phyloP scores from a whole-genome alignment of 495 filamentous ascomycete genomes.

The Pyrenula aspistea region DNA sequence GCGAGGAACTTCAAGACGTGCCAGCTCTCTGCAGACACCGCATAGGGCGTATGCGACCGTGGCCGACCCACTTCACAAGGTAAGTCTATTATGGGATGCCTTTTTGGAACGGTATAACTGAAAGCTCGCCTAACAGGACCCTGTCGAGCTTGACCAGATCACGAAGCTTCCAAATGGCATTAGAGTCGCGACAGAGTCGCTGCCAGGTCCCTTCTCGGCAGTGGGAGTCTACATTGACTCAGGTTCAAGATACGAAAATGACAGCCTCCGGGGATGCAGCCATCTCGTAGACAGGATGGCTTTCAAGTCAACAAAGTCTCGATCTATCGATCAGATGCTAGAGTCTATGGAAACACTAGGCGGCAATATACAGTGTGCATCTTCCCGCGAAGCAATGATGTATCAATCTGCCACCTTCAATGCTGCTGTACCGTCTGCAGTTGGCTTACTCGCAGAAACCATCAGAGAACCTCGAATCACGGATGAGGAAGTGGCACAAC shows the following conservation, averaged over 20 bases:
- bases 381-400: constrained; percentile 92
- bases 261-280: constrained; percentile 74
- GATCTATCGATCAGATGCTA: constrained; percentile 71
- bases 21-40: background rate
- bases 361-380: constrained; percentile 92
- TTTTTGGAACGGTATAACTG: background rate
- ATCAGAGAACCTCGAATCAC: constrained; percentile 81
- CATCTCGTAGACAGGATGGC: constrained; percentile 94
- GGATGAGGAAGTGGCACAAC: constrained; percentile 77
- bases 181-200: constrained; percentile 87
- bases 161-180: constrained; percentile 88
- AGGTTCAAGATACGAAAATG: constrained; percentile 87
- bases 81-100: background rate
- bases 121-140: constrained; percentile 48
- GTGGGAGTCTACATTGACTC: constrained; percentile 96
- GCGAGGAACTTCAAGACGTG: background rate
- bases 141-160: constrained; percentile 74
- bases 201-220: constrained; percentile 90
- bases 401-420: constrained; percentile 99
- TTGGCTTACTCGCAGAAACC: constrained; percentile 84
- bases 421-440: constrained; percentile 68
- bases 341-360: constrained; percentile 77
- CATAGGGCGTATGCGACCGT: background rate
- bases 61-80: background rate
- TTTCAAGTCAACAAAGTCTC: constrained; percentile 79